Base-by-base conservation (phyloP, 2,329 filamentous ascomycete genomes). In the Colletotrichum gloeosporioides region DNA sequence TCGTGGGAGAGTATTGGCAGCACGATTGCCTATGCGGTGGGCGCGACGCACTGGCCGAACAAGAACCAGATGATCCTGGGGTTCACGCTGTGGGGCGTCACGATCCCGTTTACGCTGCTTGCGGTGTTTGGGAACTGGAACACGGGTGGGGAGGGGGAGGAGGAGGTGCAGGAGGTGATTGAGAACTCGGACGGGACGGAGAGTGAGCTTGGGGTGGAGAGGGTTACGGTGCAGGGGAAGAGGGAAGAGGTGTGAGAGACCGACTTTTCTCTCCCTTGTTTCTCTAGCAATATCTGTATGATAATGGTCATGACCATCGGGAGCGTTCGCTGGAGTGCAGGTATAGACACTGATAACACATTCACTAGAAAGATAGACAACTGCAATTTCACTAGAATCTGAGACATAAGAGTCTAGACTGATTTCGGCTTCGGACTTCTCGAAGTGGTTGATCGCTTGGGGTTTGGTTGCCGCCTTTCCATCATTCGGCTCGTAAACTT, bases 51-150 rank as follows among this genome's bases (percentile, higher is more conserved):
- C 22, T 75, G 72, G 72, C 72, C 72, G 34, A 75, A 75, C 61
- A 71, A n/a, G 53, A 71, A 75, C 29, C 72, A 75, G 36, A 75
- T 75, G 72, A 57, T 75, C 3, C 12, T 75, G 16, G 68, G 72
- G 5, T 71, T 75, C 12, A 66, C 68, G 16, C 36, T 75, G 68
- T 75, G 72, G 72, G 72, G 67, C 1, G 18, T 49, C 8, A 75
- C 69, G 3, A 68, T 73, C 34, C 69, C 73, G 25, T 76, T 76
- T 5, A 76, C 73, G 36, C 63, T 73, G n/a, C 69, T 73, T 18
- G 69, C 73, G 1, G 69, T 76, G 3, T 76, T 76, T 64, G 73
- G 73, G 8, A 59, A 69, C 57, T 76, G 73, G 73, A 73, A 73
- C 34, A 39, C 36, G 39, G 44, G 69, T 1, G 69, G 36, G 9